Base-by-base conservation (phyloP, 2,329 filamentous ascomycete genomes). In the Penicillium sp. region DNA sequence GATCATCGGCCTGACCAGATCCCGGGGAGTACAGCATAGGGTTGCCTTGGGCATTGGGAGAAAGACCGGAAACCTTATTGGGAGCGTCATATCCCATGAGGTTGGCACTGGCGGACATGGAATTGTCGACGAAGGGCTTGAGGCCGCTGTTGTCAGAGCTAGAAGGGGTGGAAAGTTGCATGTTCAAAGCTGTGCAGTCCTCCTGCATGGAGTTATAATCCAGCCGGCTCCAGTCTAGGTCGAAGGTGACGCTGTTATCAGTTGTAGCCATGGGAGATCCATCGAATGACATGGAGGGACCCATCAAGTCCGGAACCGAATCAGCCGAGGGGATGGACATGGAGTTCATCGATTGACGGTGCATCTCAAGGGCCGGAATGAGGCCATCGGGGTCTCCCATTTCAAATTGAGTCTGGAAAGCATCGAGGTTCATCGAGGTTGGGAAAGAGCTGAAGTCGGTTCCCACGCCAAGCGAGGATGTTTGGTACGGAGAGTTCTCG, bases 1-100 rank as follows among this genome's bases (percentile, higher is more conserved):
- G 44, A 26, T 60, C 57, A 13, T 61, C 61, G 2, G 56, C 44
- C 6, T 54, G 41, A 28, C 48, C 54, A 1, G 55, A 58, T 16
- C 53, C 45, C 2, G 63, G 61, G 1, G 63, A 61, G 40, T 60
- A 66, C 10, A 66, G 52, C 59, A 62, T 63, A 8, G 60, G 28
- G 24, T 61, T 59, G 7, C 55, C 60, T 44, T 63, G 62, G 1
- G 56, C 61, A 8, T 49, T 49, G 4, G 61, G 58, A 4, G 62
- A 62, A 9, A 65, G 49, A 27, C 53, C 58, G 5, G 55, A 35
- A 23, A 56, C 37, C 27, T 59, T 58, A 16, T 27, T 23, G 3
- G 49, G 44, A 11, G 47, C 40, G 13, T 46, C 49, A 11, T 51
- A 46, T 20, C 52, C 22, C 35, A 37, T 42, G 23, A 53, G 47